A percentile compares a stretch with the other conserved stretches of the same genome.
phyloP scores from a whole-genome alignment of 2,329 filamentous ascomycete species.

The Fusarium sp. region DNA sequence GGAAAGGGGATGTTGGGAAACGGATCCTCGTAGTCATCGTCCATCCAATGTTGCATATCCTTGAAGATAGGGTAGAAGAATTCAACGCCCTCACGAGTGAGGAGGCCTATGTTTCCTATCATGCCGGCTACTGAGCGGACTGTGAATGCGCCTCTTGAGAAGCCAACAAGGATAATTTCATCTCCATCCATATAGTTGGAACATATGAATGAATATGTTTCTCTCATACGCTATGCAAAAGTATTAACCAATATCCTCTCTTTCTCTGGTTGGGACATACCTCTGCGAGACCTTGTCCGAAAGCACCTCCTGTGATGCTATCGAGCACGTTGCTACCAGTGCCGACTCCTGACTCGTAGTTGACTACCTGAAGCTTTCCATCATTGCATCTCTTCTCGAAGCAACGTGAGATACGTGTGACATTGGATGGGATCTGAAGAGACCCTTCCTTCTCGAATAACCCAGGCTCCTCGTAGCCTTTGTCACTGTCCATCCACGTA shows the following conservation, averaged over 20 bases:
- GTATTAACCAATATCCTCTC: slow-evolving; percentile 9
- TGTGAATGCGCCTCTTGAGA: slow-evolving; percentile 70
- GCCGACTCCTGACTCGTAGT: slow-evolving; percentile 72
- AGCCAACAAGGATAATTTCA: slow-evolving; percentile 68
- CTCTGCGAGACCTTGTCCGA: slow-evolving; percentile 67
- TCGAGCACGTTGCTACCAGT: slow-evolving; percentile 64
- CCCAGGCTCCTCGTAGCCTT: slow-evolving; percentile 58
- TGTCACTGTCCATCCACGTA: slow-evolving; percentile 67
- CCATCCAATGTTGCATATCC: slow-evolving; percentile 67
- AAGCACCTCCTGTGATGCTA: slow-evolving; percentile 65
- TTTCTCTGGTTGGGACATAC: slow-evolving; percentile 47
- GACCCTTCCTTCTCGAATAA: slow-evolving; percentile 54
- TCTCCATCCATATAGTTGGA: slow-evolving; percentile 71
- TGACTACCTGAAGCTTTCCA: slow-evolving; percentile 68
- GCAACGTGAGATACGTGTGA: slow-evolving; percentile 70
- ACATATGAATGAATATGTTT: slow-evolving; percentile 72
- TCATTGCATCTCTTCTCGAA: slow-evolving; percentile 65
- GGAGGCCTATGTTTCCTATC: slow-evolving; percentile 63
- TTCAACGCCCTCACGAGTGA: slow-evolving; percentile 66
- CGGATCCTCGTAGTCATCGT: slow-evolving; percentile 59
- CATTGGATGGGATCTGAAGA: slow-evolving; percentile 68
- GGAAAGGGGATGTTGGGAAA: slow-evolving; percentile 62
- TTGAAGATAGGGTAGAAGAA: slow-evolving; percentile 68
- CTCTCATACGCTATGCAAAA: slow-evolving; percentile 62
- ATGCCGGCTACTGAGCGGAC: slow-evolving; percentile 68